These are phyloP conservation scores for Crithidia brevicula DNA, from an alignment of 208 protist genomes.

Conservation along the genomic window DNA sequence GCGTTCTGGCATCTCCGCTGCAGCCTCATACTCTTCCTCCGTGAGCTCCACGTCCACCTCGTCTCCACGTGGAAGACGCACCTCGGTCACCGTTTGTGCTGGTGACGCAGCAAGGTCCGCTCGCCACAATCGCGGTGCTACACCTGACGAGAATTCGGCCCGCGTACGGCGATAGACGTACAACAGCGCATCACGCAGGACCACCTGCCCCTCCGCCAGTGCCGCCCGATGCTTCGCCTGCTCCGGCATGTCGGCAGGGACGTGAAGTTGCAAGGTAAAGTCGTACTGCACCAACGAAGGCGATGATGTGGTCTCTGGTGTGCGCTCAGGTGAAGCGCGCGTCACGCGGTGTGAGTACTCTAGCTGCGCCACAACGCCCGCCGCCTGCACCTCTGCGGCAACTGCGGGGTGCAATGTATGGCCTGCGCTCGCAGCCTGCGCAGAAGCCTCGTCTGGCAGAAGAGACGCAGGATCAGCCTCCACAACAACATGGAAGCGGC, in stretches of 20 bases:
- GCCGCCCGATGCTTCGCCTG: slow-evolving; percentile 28
- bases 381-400: slow-evolving; percentile 37
- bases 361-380: slow-evolving; percentile 42
- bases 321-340: too few species aligned
- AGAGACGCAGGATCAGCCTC: background rate
- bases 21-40: slow-evolving; percentile 35
- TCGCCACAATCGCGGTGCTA: slow-evolving; percentile 6
- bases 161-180: slow-evolving; percentile 52
- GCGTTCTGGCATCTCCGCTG: background rate
- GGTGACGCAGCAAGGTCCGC: background rate
- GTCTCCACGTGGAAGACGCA: background rate
- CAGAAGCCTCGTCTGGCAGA: background rate
- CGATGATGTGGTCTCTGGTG: too few species aligned
- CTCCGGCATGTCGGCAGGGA: slow-evolving; percentile 33
- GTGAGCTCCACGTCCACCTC: slow-evolving; percentile 21
- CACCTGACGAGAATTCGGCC: background rate
- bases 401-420: slow-evolving; percentile 43
- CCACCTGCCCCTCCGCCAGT: slow-evolving; percentile 45
- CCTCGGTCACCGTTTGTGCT: background rate
- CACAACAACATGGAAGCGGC: background rate
- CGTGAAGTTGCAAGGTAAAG: slow-evolving; percentile 32
- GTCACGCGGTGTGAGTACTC: background rate
- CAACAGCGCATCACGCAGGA: slow-evolving; percentile 59
- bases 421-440: too few species aligned
- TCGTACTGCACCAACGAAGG: too few species aligned